These are phyloP conservation scores for Volvox africanus DNA, from an alignment of 139 green algal species.

Conservation along the genomic window DNA sequence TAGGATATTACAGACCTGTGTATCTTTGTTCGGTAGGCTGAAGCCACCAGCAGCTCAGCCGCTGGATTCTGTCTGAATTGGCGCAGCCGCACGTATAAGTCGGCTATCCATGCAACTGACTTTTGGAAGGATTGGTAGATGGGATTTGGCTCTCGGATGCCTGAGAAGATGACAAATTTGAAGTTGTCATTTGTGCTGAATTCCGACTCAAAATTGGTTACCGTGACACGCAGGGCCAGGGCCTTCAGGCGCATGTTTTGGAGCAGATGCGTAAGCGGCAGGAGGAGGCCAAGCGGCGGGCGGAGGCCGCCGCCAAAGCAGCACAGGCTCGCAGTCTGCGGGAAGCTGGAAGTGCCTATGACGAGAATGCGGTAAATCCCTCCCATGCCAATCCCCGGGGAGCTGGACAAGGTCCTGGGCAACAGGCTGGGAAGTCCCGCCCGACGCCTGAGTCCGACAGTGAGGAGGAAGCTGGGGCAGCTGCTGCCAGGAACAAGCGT, in stretches of 20 bases:
- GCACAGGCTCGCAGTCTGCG: background rate
- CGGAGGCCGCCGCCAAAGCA: conserved; percentile 3
- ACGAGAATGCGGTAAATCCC: background rate
- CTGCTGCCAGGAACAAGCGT: conserved; percentile 16
- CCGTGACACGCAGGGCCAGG: conserved; percentile 6
- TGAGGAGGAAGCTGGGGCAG: conserved; percentile 3
- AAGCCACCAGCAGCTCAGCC: too few species aligned
- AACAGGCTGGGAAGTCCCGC: background rate
- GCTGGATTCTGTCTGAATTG: too few species aligned
- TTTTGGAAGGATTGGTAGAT: too few species aligned
- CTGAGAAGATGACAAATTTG: too few species aligned
- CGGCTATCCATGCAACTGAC: too few species aligned
- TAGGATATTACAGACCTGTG: too few species aligned
- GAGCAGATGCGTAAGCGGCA: conserved; percentile 56
- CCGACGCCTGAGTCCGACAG: background rate
- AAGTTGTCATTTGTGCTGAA: background rate
- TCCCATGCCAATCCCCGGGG: background rate
- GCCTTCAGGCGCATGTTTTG: conserved; percentile 37
- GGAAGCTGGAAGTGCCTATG: background rate
- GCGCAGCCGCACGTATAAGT: too few species aligned
- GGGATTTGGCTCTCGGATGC: too few species aligned
- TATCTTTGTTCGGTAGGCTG: too few species aligned
- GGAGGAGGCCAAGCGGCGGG: conserved; percentile 50
- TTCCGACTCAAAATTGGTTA: background rate
- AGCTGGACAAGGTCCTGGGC: background rate